Evolutionary conservation across 169 alveolate genomes (phyloP), one percentile per base, ranked within the genome.

Genomic region (Plasmodium gonderi): DNA sequence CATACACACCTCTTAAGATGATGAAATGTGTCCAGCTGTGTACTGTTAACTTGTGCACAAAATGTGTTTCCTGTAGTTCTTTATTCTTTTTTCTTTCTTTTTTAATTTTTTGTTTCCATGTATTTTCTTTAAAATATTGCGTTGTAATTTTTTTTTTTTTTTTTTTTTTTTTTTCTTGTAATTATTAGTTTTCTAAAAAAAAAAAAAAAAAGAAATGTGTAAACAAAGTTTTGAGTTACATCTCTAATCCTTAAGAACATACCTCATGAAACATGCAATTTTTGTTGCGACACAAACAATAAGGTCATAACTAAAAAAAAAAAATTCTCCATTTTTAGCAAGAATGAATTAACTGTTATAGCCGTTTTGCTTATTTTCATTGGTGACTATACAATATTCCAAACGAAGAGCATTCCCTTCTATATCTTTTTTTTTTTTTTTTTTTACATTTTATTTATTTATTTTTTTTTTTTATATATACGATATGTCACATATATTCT

Each of bases 181-280:
- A 31, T 69, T 0, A 12, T 36, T 36, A 36, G 6, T 60, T 60
- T 60, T 23, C 26, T 60, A 29, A 60, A 60, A 23, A 54, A 54
- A 17, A n/a, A 36, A 8, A 36, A 29, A 60, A 60, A 60, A 5
- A n/a, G 1, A 60, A 60, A 36, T n/a, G n/a, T n/a, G n/a, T n/a
- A n/a, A n/a, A n/a, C n/a, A n/a, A n/a, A n/a, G n/a, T n/a, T n/a
- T 60, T 3, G 72, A 60, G 72, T 60, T 60, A 60, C 72, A 60
- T 60, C 26, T 60, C 72, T 12, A 29, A 60, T 60, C 6, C 72
- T n/a, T 4, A 23, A n/a, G 40, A 60, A 60, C 36, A 60, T 14
- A 29, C 36, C 26, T 23, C 72, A 60, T n/a, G 72, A 60, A 17
- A 2, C 40, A 36, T 36, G 38, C 72, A 60, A 29, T n/a, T 60